These are phyloP conservation scores for Pythium plurisporium DNA, from an alignment of 352 stramenopile genomes.

Conservation along the genomic window DNA sequence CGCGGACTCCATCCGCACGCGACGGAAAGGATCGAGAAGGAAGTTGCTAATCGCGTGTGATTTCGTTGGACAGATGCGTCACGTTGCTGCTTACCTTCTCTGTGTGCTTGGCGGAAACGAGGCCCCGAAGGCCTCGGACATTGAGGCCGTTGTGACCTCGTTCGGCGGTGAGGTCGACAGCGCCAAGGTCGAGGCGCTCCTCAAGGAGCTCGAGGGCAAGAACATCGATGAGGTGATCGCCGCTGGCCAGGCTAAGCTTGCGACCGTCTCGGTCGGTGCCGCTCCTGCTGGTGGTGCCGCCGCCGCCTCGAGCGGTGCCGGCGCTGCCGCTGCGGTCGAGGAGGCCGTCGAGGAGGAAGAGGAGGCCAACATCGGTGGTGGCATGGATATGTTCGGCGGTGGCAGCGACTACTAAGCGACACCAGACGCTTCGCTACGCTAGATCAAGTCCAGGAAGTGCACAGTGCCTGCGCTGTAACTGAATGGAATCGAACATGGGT, in stretches of 20 bases:
- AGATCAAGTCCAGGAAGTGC: slow-evolving; percentile 16
- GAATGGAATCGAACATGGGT: slow-evolving; percentile 24
- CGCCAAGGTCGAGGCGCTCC: slow-evolving; percentile 70
- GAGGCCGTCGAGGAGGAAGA: slow-evolving; percentile 57
- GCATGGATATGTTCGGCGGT: slow-evolving; percentile 85
- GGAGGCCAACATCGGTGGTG: slow-evolving; percentile 73
- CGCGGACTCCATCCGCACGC: too few species aligned
- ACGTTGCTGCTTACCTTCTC: slow-evolving; percentile 90
- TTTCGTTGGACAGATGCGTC: slow-evolving; percentile 70
- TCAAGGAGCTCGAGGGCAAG: slow-evolving; percentile 89
- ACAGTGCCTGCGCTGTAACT: slow-evolving; percentile 19
- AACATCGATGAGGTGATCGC: slow-evolving; percentile 83
- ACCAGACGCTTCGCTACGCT: slow-evolving; percentile 3
- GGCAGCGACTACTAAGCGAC: slow-evolving; percentile 74
- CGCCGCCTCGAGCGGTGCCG: slow-evolving; percentile 32
- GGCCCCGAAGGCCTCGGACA: slow-evolving; percentile 62
- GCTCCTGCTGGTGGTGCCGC: slow-evolving; percentile 32
- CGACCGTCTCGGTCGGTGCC: slow-evolving; percentile 68
- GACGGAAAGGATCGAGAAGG: background rate
- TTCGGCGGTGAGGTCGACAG: slow-evolving; percentile 80
- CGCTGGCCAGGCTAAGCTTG: slow-evolving; percentile 82
- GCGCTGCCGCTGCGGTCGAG: slow-evolving; percentile 32
- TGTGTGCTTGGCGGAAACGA: slow-evolving; percentile 84
- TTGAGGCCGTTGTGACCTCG: slow-evolving; percentile 81
- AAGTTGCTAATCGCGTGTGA: background rate